phyloP scores from a whole-genome alignment of 2,329 filamentous ascomycete genomes.

The Dothiorella sarmentorum region DNA sequence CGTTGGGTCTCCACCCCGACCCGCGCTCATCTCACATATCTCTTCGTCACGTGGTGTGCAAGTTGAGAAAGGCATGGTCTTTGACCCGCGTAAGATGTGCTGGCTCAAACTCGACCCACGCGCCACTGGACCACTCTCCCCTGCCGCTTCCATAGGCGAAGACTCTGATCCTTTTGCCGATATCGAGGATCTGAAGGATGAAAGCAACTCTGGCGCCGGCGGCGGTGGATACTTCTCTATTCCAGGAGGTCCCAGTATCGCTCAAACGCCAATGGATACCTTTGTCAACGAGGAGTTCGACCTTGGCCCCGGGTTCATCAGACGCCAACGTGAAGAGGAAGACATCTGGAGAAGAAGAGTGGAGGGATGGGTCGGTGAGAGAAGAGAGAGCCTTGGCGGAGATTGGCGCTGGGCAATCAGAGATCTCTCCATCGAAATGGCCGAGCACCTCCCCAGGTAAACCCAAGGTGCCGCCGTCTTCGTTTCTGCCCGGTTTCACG shows the following conservation, averaged over 20 bases:
- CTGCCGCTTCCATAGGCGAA: conserved; percentile 67
- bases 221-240: conserved; percentile 6
- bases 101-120: conserved; percentile 73
- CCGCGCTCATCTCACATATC: conserved; percentile 89
- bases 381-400: conserved; percentile 19
- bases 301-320: conserved; percentile 89
- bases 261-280: conserved; percentile 2
- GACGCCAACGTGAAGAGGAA: conserved; percentile 86
- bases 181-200: conserved; percentile 86
- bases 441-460: conserved; percentile 6
- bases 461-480: background rate
- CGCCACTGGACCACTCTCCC: conserved; percentile 31
- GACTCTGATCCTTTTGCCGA: conserved; percentile 94
- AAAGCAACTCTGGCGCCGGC: conserved; percentile 30
- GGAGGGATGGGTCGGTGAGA: conserved; percentile 67
- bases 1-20: conserved; percentile 46
- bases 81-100: conserved; percentile 94
- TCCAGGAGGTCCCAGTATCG: background rate
- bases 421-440: conserved; percentile 13
- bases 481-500: background rate
- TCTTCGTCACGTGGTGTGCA: conserved; percentile 78
- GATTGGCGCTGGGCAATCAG: conserved; percentile 17
- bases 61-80: conserved; percentile 96
- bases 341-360: conserved; percentile 86
- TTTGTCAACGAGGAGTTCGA: conserved; percentile 92